A percentile compares a stretch with the other conserved stretches of the same genome.
These are phyloP conservation scores for Vitis riparia DNA, from an alignment of 164 flowering plant species.

Conservation along the genomic window DNA sequence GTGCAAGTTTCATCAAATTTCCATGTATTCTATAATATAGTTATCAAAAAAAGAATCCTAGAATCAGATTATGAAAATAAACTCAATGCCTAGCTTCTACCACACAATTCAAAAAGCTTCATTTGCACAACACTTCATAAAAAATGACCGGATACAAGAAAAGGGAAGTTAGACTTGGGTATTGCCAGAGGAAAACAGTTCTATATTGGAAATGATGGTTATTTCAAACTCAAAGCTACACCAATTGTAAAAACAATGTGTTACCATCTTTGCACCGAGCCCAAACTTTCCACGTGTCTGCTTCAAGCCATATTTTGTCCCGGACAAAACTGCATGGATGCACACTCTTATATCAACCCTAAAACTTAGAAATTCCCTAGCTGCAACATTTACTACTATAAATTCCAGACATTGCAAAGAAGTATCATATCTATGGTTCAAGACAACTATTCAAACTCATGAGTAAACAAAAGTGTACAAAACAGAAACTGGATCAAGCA, in stretches of 20 bases:
- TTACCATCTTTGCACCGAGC: conserved; percentile 99
- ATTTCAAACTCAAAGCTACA: not conserved
- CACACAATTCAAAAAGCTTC: not conserved
- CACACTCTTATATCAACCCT: conserved; percentile 6
- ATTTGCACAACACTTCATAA: not conserved
- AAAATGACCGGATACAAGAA: not conserved
- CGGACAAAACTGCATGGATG: conserved; percentile 78
- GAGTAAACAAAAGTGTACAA: not conserved
- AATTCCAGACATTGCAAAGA: too few relatives aligned
- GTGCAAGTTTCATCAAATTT: not conserved
- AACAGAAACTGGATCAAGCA: conserved; percentile 17
- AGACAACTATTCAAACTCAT: conserved; percentile 1
- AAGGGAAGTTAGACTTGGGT: not conserved
- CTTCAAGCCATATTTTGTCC: conserved; percentile 95
- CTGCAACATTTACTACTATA: too few relatives aligned
- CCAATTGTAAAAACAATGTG: conserved; percentile 5
- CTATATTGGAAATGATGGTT: too few relatives aligned
- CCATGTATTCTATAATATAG: not conserved
- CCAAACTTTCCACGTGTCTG: conserved; percentile 99
- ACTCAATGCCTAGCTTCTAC: not conserved
- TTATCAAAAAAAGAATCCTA: not conserved
- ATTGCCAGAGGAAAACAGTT: not conserved
- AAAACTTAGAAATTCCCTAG: not conserved
- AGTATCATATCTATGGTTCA: not conserved
- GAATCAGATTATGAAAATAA: not conserved